These are phyloP conservation scores for Persicaria maculosa DNA, from an alignment of 148 eudicot species.

Conservation along the genomic window DNA sequence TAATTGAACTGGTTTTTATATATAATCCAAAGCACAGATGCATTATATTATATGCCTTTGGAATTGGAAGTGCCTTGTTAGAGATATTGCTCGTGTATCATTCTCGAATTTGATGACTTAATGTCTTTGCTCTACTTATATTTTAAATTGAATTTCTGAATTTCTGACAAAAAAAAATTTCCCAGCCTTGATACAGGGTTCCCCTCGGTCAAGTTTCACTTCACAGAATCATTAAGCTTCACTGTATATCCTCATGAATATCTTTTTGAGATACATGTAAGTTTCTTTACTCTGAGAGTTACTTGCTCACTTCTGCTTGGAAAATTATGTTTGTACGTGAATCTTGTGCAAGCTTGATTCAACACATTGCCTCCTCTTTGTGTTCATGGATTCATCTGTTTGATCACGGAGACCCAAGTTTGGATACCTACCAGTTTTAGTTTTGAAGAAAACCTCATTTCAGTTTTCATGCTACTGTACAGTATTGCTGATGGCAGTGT, in stretches of 20 bases:
- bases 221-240: conserved; percentile 31
- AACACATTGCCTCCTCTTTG: background rate
- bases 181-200: conserved; percentile 45
- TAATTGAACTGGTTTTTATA: background rate
- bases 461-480: background rate
- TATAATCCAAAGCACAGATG: background rate
- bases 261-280: conserved; percentile 35
- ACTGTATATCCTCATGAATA: conserved; percentile 45
- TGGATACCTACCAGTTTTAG: no score
- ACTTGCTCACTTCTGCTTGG: background rate
- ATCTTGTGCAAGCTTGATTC: background rate
- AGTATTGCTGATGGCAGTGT: background rate
- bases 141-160: background rate
- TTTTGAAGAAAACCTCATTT: background rate
- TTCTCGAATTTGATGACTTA: background rate
- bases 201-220: conserved; percentile 34
- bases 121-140: background rate
- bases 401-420: background rate
- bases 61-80: background rate
- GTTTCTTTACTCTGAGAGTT: conserved; percentile 11
- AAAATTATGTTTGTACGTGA: background rate
- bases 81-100: background rate
- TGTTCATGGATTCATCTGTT: background rate
- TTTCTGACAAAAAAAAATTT: background rate
- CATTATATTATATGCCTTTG: background rate